Evolutionary conservation across 2,329 filamentous ascomycete genomes (phyloP).

Genomic region (Malbranchea cinnamomea): DNA sequence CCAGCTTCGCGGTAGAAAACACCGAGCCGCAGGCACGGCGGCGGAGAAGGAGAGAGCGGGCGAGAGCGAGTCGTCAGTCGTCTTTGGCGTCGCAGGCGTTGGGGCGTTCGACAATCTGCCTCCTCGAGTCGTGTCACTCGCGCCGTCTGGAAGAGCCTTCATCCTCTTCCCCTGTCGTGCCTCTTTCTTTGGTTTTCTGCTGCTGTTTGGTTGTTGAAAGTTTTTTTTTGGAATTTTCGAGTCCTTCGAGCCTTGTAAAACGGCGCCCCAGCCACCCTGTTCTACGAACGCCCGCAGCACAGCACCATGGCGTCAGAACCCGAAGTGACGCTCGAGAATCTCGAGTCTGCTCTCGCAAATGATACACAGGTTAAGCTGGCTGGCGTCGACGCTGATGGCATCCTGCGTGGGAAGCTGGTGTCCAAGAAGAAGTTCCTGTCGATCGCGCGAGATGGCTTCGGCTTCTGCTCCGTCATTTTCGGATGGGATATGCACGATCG

Average conservation of each 20-base stretch:
- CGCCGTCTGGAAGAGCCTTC: no score
- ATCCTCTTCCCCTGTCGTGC: no score
- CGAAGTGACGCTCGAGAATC: constrained; percentile 40
- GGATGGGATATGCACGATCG: constrained; percentile 96
- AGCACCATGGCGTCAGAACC: constrained; percentile 3
- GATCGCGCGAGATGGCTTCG: constrained; percentile 66
- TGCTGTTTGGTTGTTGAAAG: not conserved
- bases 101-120: no score
- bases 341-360: constrained; percentile 51
- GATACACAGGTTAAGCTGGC: constrained; percentile 77
- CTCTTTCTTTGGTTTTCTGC: not conserved
- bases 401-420: constrained; percentile 77
- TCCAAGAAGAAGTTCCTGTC: constrained; percentile 88
- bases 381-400: constrained; percentile 74
- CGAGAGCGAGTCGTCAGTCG: no score
- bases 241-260: not conserved
- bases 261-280: no score
- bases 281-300: not conserved
- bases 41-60: no score
- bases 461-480: constrained; percentile 88
- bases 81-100: no score
- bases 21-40: no score
- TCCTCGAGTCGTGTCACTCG: no score
- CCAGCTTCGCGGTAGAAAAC: no score
- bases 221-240: not conserved